Evolutionary conservation across 1,139 yeast genomes (phyloP), one percentile per base, ranked within the genome.

Genomic region (Taiozyma sp.): DNA sequence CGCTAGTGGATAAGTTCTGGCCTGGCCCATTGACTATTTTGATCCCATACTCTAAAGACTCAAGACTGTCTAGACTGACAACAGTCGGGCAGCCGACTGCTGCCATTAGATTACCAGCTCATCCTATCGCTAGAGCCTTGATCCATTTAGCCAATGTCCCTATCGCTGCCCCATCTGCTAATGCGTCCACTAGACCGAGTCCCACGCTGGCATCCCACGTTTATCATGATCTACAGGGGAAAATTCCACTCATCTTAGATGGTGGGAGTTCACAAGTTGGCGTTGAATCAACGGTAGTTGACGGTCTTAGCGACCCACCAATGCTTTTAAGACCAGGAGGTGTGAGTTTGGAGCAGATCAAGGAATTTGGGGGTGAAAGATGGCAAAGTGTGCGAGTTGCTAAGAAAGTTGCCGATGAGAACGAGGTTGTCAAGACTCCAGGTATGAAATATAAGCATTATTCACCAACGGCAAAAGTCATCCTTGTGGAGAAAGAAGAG

Each of bases 381-480:
- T 92, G 97, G 97, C 61, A 68, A 8, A 65, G 81, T 48, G 78
- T 89, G 3, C 68, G 79, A 2, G 71, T 87, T 5, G 95, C 89
- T 1, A 83, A 81, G 58, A 79, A 81, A 55, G 79, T 81, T 0
- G 90, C 92, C 0, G 84, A 79, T 2, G 74, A 75, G 24, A 68
- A 75, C 48, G 97, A 87, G 62, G 76, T 83, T 0, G 98, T 92
- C 0, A 79, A 87, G 59, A 93, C 99, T 0, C 99, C 99, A 0
- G 99, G 99, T 0, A 93, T 93, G 99, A 93, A 93, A 65, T 93
- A 93, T 66, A 83, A 89, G 60, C 99, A 93, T 67, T 93, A 93
- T 68, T 88, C 97, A 0, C 99, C 99, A 2, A 78, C 79, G 3
- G 97, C 97, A 0, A 81, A 79, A 54, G 97, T 93, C 8, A 74